These are phyloP conservation scores for Fusarium sp. DNA, from an alignment of 2,329 filamentous ascomycete species.

Conservation along the genomic window DNA sequence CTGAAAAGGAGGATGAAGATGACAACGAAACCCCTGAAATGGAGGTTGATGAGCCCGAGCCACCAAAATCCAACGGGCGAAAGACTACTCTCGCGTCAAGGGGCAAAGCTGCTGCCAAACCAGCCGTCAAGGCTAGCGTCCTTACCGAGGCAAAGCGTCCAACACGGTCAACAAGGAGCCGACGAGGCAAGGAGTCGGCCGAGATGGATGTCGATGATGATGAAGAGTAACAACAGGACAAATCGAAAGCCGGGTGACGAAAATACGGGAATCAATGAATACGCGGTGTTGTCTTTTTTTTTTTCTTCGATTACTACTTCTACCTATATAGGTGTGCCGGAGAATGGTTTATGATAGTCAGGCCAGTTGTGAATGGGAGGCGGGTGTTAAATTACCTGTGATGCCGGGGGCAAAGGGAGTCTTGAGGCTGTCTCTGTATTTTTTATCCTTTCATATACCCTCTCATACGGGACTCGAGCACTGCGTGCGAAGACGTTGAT, in stretches of 20 bases:
- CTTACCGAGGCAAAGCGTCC: constrained; percentile 34
- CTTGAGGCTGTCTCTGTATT: constrained; percentile 35
- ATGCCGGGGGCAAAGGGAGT: constrained; percentile 35
- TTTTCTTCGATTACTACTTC: constrained; percentile 14
- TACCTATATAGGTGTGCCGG: constrained; percentile 35
- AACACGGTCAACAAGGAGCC: constrained; percentile 40
- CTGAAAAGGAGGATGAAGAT: constrained; percentile 9
- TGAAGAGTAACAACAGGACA: constrained; percentile 31
- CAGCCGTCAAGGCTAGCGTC: constrained; percentile 41
- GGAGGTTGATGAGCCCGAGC: constrained; percentile 33
- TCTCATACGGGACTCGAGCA: constrained; percentile 23
- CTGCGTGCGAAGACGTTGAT: constrained; percentile 13
- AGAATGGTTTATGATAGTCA: constrained; percentile 17
- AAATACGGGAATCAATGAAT: constrained; percentile 21
- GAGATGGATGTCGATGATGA: constrained; percentile 50
- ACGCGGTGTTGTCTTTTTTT: constrained; percentile 20
- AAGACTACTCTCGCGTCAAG: constrained; percentile 32
- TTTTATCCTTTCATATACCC: constrained; percentile 41
- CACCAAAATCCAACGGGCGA: constrained; percentile 41
- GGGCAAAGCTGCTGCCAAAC: constrained; percentile 37
- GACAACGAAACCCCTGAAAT: constrained; percentile 28
- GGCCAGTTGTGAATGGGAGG: constrained; percentile 16
- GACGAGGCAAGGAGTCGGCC: constrained; percentile 43
- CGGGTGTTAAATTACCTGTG: constrained; percentile 21
- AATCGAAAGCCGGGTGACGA: constrained; percentile 4